Evolutionary conservation across 2,329 filamentous ascomycete genomes (phyloP), one percentile per base, ranked within the genome.

Genomic region (Xylariales sp.): DNA sequence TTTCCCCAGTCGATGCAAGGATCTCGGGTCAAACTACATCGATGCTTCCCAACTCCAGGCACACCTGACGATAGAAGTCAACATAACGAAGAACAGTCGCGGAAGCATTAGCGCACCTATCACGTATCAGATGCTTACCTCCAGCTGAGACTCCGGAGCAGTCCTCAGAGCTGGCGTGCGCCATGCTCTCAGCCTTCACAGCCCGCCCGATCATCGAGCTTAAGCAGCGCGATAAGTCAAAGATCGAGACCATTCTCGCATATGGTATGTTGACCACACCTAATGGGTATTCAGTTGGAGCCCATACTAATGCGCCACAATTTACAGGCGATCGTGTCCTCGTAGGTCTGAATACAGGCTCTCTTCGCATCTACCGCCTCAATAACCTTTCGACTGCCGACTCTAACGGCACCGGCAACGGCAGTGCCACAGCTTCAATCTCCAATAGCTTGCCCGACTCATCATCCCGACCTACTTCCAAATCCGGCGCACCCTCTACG

Each of bases 161-260:
- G 35, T 25, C 29, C 48, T 31, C 38, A 16, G 25, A 36, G 31
- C 37, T 32, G 22, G 29, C 28, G 21, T 21, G 51, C 64, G 73
- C 72, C 66, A 96, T 96, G 93, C 84, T 98, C 68, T 94, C 91
- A 68, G 93, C 93, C 61, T 98, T 98, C 70, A 95, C 86, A 55
- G 90, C 93, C 71, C 86, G 88, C 60, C 87, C 90, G 50, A 91
- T 98, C 63, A 86, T 97, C 74, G 93, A 98, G 86, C 85, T 98
- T 58, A 90, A 86, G 70, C 82, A 83, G 65, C 84, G 88, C 65
- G 91, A 97, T 79, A 96, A 94, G 73, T 94, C 88, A 51, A 93
- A 86, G 73, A 95, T 98, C 67, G 93, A 98, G 69, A 93, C 88
- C 37, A 88, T 98, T 52, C 76, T 97, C 35, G 88, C 91, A 47